These are phyloP conservation scores for Tetrastigma voinierianum DNA, from an alignment of 164 flowering plant species.

Conservation along the genomic window DNA sequence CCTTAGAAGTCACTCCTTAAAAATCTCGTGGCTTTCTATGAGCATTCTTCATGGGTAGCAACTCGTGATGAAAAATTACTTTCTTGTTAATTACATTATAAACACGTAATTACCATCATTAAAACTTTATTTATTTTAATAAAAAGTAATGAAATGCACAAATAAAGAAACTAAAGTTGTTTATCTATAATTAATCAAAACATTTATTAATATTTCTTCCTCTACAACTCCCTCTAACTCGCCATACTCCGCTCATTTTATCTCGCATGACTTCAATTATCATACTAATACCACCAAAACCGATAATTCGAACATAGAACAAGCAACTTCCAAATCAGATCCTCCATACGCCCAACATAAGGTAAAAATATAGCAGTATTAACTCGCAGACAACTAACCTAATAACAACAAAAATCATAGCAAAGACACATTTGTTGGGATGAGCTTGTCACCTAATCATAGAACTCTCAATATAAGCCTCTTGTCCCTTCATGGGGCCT, in stretches of 20 bases:
- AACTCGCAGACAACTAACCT: neutral
- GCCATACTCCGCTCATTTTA: slow-evolving; percentile 78
- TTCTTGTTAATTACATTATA: no score
- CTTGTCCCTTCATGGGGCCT: slow-evolving; percentile 97
- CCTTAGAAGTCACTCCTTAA: no score
- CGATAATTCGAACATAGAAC: slow-evolving; percentile 64
- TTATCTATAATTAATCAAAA: no score
- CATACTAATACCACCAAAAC: slow-evolving; percentile 90
- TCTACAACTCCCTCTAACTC: no score
- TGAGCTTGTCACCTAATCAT: slow-evolving; percentile 51
- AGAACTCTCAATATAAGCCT: slow-evolving; percentile 84
- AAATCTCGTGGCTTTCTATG: no score
- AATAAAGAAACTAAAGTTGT: no score
- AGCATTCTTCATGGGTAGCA: no score
- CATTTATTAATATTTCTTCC: no score
- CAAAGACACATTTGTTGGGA: neutral
- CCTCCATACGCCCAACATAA: neutral
- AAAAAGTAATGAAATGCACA: no score
- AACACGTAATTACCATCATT: no score
- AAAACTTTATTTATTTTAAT: no score
- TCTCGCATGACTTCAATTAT: slow-evolving; percentile 90
- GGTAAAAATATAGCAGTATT: neutral
- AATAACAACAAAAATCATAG: neutral
- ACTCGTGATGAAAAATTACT: no score
- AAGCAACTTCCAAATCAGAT: neutral